A percentile compares a stretch with the other conserved stretches of the same genome.
Conservation (phyloP, 140 eudicot species). For the Flaveria floridana region DNA sequence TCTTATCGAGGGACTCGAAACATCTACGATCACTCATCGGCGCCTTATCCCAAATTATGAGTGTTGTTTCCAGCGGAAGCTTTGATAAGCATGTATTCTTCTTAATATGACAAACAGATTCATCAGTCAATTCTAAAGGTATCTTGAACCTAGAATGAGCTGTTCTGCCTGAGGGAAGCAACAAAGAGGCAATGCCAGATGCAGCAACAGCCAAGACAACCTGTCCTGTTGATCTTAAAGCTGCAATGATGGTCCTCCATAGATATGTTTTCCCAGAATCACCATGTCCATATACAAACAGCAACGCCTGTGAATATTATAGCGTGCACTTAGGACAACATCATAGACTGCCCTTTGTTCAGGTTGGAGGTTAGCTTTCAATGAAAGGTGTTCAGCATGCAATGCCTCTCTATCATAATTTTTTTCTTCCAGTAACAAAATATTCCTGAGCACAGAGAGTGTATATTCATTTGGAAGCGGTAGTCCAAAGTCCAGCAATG, state of each 20-base stretch:
- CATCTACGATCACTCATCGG: not conserved
- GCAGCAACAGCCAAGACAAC: not conserved
- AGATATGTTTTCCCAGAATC: not conserved
- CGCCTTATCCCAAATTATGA: not conserved
- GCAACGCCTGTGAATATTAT: not conserved
- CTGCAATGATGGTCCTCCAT: not conserved
- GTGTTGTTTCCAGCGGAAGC: not conserved
- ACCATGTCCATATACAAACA: not conserved
- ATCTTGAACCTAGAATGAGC: not conserved
- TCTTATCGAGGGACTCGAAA: not conserved
- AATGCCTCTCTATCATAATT: not conserved
- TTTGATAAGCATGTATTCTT: not conserved
- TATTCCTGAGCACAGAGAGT: not conserved
- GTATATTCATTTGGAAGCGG: not conserved
- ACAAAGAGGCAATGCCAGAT: not conserved
- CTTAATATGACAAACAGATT: not conserved
- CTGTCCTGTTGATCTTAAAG: not conserved
- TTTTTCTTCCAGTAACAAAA: not conserved
- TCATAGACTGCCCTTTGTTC: not conserved
- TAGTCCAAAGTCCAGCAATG: not conserved
- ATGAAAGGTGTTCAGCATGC: no score
- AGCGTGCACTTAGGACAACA: not conserved
- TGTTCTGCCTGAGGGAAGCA: not conserved
- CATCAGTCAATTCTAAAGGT: not conserved
- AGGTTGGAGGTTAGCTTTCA: no score